Conservation (phyloP, 2,329 filamentous ascomycete genomes). For the Xylariaceae sp. region DNA sequence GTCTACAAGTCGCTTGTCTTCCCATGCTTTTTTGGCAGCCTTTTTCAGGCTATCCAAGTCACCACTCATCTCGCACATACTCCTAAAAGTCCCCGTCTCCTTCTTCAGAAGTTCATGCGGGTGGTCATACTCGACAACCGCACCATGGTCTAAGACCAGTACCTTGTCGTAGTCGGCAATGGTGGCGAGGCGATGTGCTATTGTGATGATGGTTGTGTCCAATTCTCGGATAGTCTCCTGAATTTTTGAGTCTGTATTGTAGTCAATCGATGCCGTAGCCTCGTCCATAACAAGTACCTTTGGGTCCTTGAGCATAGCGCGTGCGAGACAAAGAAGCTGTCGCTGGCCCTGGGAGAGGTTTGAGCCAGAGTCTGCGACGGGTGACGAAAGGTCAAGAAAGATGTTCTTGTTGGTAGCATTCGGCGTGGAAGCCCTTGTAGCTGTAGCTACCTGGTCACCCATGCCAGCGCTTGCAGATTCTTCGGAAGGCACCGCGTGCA, state of each 20-base stretch:
- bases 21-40: slow-evolving; percentile 61
- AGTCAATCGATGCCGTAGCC: slow-evolving; percentile 96
- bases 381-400: slow-evolving; percentile 84
- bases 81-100: slow-evolving; percentile 67
- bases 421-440: slow-evolving; percentile 36
- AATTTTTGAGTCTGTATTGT: slow-evolving; percentile 93
- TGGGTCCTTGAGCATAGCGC: slow-evolving; percentile 88
- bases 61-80: slow-evolving; percentile 71
- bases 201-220: slow-evolving; percentile 92
- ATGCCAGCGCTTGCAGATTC: slow-evolving; percentile 10
- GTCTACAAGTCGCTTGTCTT: slow-evolving; percentile 49
- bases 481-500: slow-evolving; percentile 19
- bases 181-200: slow-evolving; percentile 92
- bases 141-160: slow-evolving; percentile 87
- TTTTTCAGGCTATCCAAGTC: slow-evolving; percentile 59
- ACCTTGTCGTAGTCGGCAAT: slow-evolving; percentile 99
- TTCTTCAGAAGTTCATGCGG: slow-evolving; percentile 81
- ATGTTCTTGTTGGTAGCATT: slow-evolving; percentile 87
- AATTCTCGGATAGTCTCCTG: slow-evolving; percentile 96
- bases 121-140: slow-evolving; percentile 88
- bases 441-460: slow-evolving; percentile 27
- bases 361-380: slow-evolving; percentile 87
- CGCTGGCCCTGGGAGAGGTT: slow-evolving; percentile 97
- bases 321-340: slow-evolving; percentile 90
- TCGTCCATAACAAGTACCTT: slow-evolving; percentile 99